phyloP scores from a whole-genome alignment of 768 basidiomycete species.

The Lanmaoa pseudosensibilis region DNA sequence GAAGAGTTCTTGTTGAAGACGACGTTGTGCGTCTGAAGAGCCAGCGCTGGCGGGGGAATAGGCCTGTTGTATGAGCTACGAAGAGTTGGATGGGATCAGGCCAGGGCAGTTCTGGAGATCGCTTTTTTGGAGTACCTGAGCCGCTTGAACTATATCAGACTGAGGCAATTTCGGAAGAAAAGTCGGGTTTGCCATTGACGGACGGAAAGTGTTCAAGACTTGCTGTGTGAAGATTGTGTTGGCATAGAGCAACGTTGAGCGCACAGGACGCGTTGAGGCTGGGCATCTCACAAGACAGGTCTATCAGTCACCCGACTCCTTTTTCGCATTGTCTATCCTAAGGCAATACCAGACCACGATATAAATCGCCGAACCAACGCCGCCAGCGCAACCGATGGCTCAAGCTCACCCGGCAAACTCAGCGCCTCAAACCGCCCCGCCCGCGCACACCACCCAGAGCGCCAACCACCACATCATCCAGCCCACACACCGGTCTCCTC shows the following conservation, averaged over 20 bases:
- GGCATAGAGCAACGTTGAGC: neutral
- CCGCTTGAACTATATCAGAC: conserved; percentile 56
- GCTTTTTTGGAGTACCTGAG: conserved; percentile 47
- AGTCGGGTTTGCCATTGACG: conserved; percentile 22
- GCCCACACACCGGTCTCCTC: conserved; percentile 54
- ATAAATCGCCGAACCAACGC: neutral
- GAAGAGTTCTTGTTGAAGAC: conserved; percentile 69
- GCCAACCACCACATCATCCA: conserved; percentile 40
- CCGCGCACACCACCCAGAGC: no score
- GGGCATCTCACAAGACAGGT: no score
- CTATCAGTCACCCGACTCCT: no score
- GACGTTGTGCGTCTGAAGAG: conserved; percentile 59
- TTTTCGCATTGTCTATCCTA: no score
- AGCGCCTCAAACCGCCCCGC: conserved; percentile 14
- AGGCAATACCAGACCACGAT: neutral
- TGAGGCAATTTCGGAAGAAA: conserved; percentile 56
- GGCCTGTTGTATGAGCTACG: conserved; percentile 69
- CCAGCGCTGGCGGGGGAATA: conserved; percentile 53
- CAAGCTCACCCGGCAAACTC: conserved; percentile 7
- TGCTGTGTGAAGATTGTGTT: neutral
- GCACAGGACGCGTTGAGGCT: no score
- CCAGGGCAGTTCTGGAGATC: conserved; percentile 4
- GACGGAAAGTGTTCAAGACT: neutral
- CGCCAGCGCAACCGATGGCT: conserved; percentile 30
- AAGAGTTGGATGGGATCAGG: conserved; percentile 13